These are phyloP conservation scores for Przewalskia tangutica DNA, from an alignment of 257 asterid species.

Conservation along the genomic window DNA sequence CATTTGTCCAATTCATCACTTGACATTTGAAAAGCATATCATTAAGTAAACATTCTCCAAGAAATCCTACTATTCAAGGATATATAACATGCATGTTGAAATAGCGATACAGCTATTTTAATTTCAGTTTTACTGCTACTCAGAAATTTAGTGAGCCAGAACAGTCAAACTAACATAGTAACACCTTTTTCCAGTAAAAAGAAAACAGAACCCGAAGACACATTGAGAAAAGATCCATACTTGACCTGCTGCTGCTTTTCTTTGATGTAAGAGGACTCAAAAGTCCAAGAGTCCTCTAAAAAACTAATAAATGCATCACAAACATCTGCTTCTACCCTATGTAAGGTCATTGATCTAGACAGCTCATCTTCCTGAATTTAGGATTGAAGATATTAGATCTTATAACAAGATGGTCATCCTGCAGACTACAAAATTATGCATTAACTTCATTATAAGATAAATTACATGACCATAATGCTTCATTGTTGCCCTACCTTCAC, in stretches of 20 bases:
- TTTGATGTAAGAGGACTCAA: conserved; percentile 38
- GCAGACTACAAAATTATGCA: neutral
- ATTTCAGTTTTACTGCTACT: neutral
- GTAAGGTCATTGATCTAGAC: conserved; percentile 52
- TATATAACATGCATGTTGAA: neutral
- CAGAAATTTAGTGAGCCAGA: neutral
- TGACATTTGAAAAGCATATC: conserved; percentile 9
- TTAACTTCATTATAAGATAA: conserved; percentile 1
- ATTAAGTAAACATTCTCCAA: neutral
- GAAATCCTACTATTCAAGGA: neutral
- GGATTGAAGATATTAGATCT: conserved; percentile 3
- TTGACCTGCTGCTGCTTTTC: conserved; percentile 45
- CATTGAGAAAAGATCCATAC: conserved; percentile 33
- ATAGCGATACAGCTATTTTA: neutral
- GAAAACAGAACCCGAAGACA: neutral
- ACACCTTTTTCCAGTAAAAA: neutral
- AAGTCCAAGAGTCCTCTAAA: conserved; percentile 51
- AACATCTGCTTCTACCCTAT: conserved; percentile 69
- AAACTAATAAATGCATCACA: conserved; percentile 69
- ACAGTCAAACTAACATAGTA: neutral
- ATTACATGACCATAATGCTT: neutral
- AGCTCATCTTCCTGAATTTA: conserved; percentile 76
- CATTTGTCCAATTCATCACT: conserved; percentile 73
- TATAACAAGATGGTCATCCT: neutral
- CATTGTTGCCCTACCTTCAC: conserved; percentile 39